Conservation (phyloP, 768 basidiomycete genomes). For the Collybia sp. region DNA sequence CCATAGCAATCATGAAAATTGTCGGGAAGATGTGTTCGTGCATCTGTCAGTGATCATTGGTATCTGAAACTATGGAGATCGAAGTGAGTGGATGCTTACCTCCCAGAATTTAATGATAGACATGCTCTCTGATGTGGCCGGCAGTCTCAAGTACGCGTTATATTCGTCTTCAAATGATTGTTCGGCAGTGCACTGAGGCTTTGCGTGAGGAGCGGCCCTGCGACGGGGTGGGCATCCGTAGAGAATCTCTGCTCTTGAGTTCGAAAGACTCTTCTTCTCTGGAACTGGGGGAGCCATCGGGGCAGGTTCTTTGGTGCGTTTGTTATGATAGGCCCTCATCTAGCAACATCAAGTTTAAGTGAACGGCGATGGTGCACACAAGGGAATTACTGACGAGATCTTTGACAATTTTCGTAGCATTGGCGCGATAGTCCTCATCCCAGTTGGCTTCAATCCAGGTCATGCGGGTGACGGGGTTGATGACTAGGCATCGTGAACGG, state of each 20-base stretch:
- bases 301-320: background rate
- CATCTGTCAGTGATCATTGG: background rate
- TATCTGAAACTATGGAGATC: background rate
- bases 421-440: constrained; percentile 6
- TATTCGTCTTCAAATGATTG: background rate
- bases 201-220: background rate
- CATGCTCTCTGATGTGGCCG: background rate
- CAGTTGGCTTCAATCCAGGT: constrained; percentile 12
- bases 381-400: constrained; percentile 8
- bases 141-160: background rate
- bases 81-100: background rate
- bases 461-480: constrained; percentile 11
- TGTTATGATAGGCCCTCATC: background rate
- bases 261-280: background rate
- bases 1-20: constrained; percentile 5
- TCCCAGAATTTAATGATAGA: constrained; percentile 2
- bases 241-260: background rate
- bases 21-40: background rate
- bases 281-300: background rate
- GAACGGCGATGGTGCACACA: background rate
- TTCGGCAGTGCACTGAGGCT: background rate
- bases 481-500: constrained; percentile 3
- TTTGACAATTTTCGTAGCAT: constrained; percentile 6
- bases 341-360: background rate
- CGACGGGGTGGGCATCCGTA: background rate